Percentiles rank a stretch among this genome's conserved stretches.
Conservation (phyloP, 441 rosid genomes). For the Arabidopsis hybrid region DNA sequence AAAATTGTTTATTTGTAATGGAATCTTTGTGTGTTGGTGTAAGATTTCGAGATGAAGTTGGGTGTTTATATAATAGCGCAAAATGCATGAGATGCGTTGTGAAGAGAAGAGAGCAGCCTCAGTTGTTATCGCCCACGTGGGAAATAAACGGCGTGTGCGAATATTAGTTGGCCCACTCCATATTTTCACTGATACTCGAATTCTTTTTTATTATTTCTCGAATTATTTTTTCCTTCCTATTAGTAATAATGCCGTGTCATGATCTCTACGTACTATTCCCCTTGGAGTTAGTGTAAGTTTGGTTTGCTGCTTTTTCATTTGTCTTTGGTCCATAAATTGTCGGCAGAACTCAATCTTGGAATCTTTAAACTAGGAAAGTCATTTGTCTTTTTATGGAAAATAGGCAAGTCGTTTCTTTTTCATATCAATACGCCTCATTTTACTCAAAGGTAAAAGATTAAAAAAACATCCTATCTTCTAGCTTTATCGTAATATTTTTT, state of each 20-base stretch:
- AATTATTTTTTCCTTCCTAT: neutral
- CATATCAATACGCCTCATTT: too few relatives aligned
- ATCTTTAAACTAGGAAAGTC: too few relatives aligned
- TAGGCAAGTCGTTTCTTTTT: too few relatives aligned
- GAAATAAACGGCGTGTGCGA: constrained; percentile 32
- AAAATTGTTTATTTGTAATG: neutral
- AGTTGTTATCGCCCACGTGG: constrained; percentile 31
- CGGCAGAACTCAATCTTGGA: constrained; percentile 22
- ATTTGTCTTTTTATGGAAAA: too few relatives aligned
- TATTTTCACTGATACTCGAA: neutral
- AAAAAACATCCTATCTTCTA: too few relatives aligned
- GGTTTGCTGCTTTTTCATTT: constrained; percentile 21
- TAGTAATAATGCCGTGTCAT: neutral
- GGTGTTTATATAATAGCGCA: constrained; percentile 42
- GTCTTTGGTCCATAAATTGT: constrained; percentile 13
- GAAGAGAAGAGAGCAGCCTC: constrained; percentile 31
- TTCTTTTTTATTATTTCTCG: neutral
- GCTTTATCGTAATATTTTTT: too few relatives aligned
- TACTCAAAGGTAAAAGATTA: too few relatives aligned
- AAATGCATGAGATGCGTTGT: constrained; percentile 37
- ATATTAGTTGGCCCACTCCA: constrained; percentile 28
- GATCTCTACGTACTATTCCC: neutral
- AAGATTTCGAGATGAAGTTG: constrained; percentile 30
- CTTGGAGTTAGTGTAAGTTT: constrained; percentile 15
- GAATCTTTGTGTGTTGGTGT: constrained; percentile 12